Evolutionary conservation across 176 grass and related monocot species (phyloP), one percentile per base, ranked within the genome.

Genomic region (Tillandsia fasciculata): DNA sequence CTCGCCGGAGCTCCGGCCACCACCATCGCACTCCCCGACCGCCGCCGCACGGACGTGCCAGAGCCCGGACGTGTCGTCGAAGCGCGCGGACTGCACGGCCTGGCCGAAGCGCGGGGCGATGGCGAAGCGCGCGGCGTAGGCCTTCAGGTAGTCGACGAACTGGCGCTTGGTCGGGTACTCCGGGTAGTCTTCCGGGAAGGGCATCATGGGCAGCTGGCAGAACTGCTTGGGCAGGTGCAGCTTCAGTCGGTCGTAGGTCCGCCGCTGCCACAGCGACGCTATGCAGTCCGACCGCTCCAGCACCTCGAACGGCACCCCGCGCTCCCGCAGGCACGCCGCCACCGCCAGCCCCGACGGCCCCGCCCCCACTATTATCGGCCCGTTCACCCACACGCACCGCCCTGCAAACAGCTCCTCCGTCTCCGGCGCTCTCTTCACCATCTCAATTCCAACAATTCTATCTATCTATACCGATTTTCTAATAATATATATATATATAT

Each of bases 141-240:
- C 9, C 49, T 91, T 67, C 12, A 96, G 77, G 84, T 96, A 96
- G 8, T 77, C 56, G 63, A 91, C 76, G 74, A 96, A 96, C 70
- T 89, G 85, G 42, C 63, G 50, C 54, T 83, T 80, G 42, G 85
- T 88, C 0, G 92, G 92, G 83, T 96, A 96, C 58, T 96, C 85
- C 0, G 92, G 92, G 66, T 88, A 96, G 66, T 80, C 0, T 0
- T 56, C 88, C 0, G 92, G 92, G 85, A 96, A 88, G 0, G 69
- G 56, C 84, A 96, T 87, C 2, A 80, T 64, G 0, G 92, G 92
- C 0, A 96, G 83, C 80, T 96, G 47, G 80, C 92, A 89, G 83
- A 96, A 96, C 69, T 86, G 80, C 70, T 96, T 96, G 27, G 92
- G 92, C 1, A 96, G 84, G 66, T 96, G 92, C 1, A 96, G 83